phyloP scores from a whole-genome alignment of 1,284 basidiomycete genomes.

The Ustilago trichophora region DNA sequence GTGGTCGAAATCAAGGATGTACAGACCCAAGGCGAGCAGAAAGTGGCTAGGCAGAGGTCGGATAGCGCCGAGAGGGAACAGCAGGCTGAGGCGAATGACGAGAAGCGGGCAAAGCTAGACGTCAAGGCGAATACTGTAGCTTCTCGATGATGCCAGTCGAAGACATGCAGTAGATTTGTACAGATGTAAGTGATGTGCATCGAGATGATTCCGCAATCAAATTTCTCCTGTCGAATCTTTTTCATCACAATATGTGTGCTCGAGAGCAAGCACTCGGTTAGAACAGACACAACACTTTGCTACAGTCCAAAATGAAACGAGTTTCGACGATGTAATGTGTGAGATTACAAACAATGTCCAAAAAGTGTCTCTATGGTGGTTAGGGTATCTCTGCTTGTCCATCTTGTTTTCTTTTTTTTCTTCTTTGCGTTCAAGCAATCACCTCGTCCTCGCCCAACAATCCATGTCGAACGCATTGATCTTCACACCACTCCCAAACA shows the following conservation, averaged over 20 bases:
- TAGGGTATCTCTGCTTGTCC: background rate
- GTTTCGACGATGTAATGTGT: too few relatives aligned
- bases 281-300: too few relatives aligned
- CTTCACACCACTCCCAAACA: slow-evolving; percentile 49
- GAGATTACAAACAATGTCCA: too few relatives aligned
- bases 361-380: too few relatives aligned
- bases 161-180: too few relatives aligned
- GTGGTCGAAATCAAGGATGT: slow-evolving; percentile 10
- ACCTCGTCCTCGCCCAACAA: background rate
- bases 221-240: too few relatives aligned
- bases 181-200: too few relatives aligned
- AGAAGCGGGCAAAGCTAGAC: slow-evolving; percentile 16
- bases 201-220: too few relatives aligned
- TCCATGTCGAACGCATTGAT: slow-evolving; percentile 27
- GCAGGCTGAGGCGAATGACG: background rate
- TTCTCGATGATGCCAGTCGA: too few relatives aligned
- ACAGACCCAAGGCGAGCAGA: slow-evolving; percentile 15
- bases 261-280: too few relatives aligned
- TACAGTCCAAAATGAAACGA: too few relatives aligned
- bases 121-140: background rate
- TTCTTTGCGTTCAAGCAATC: background rate
- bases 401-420: background rate
- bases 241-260: too few relatives aligned
- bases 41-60: slow-evolving; percentile 4
- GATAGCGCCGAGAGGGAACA: slow-evolving; percentile 4